A percentile compares a stretch with the other conserved stretches of the same genome.
Evolutionary conservation across 129 eudicot species (phyloP).

Genomic region (Helichrysum umbraculigerum): DNA sequence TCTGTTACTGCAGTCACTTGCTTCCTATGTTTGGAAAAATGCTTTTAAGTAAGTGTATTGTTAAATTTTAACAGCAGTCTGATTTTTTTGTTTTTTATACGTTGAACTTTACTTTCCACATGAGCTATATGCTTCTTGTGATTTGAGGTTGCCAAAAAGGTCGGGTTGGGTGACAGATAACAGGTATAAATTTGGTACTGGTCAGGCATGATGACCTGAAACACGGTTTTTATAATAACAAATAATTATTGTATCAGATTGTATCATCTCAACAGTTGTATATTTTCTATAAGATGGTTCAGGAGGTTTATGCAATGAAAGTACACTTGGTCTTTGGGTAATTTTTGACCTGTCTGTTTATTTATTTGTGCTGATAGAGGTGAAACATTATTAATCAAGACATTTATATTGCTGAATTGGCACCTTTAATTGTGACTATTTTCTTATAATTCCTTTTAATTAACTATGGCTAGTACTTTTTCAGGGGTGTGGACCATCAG

Average conservation of each 20-base stretch:
- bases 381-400: neutral
- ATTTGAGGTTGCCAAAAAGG: no score
- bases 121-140: no score
- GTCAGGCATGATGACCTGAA: no score
- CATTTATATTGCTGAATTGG: neutral
- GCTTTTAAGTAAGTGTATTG: constrained; percentile 59
- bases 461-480: neutral
- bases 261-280: neutral
- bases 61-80: neutral
- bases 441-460: neutral
- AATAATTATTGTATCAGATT: neutral
- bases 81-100: neutral
- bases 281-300: neutral
- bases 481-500: constrained; percentile 93
- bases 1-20: constrained; percentile 58
- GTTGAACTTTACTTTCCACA: neutral
- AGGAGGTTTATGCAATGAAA: neutral
- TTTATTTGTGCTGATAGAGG: neutral
- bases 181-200: no score
- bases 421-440: neutral
- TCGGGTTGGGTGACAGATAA: no score
- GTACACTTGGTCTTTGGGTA: neutral
- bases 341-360: neutral
- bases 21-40: constrained; percentile 68
- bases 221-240: neutral